Conservation (phyloP, 2,329 filamentous ascomycete species). For the Hyphodiscus sp. region DNA sequence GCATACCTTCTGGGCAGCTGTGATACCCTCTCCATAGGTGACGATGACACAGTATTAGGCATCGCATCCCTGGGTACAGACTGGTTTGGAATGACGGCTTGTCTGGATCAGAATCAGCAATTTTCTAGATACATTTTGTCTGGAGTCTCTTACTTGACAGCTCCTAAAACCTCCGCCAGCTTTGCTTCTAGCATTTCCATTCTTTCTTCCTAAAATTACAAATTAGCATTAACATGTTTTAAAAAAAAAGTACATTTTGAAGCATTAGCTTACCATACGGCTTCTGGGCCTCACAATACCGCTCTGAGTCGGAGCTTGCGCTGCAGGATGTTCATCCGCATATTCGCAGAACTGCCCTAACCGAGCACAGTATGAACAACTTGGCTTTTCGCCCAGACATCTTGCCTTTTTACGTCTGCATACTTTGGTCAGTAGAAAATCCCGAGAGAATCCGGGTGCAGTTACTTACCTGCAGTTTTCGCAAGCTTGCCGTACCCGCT, state of each 20-base stretch:
- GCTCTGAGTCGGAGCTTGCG: neutral
- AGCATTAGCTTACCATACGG: conserved; percentile 1
- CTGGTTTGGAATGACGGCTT: neutral
- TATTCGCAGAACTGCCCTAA: conserved; percentile 42
- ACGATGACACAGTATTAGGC: neutral
- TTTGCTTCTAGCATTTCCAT: conserved; percentile 23
- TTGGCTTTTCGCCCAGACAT: conserved; percentile 44
- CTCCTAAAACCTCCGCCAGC: conserved; percentile 23
- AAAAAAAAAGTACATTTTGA: neutral
- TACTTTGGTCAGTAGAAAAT: neutral
- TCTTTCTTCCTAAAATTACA: conserved; percentile 23
- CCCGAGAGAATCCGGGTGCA: neutral
- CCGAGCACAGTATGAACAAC: conserved; percentile 43
- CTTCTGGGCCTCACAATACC: neutral
- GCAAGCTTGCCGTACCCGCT: conserved; percentile 30
- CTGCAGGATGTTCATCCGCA: conserved; percentile 25
- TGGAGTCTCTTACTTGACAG: conserved; percentile 5
- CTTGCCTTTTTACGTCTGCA: conserved; percentile 43
- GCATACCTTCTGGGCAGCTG: neutral
- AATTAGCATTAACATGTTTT: neutral
- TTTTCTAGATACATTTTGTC: conserved; percentile 5
- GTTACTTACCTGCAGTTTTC: conserved; percentile 31
- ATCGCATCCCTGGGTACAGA: neutral
- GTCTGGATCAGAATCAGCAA: neutral
- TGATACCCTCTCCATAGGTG: neutral